Evolutionary conservation across 805 yeast genomes (phyloP), one percentile per base, ranked within the genome.

Genomic region (Lipomyces oligophaga): DNA sequence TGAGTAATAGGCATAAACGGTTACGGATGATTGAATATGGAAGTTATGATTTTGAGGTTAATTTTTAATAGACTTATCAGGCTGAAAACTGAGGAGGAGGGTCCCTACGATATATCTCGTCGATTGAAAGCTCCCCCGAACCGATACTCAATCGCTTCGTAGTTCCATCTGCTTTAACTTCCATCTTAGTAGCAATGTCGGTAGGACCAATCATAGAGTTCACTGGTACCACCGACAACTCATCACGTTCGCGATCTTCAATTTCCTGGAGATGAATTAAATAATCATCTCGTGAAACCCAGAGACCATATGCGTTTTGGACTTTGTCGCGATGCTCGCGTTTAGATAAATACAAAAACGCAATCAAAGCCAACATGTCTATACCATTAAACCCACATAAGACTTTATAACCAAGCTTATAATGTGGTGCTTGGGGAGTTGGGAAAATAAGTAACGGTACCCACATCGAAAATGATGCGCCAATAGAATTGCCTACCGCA

Each of bases 241-340:
- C 30, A 26, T 10, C 11, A 26, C 8, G 8, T 13, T 26, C 13
- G 30, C 50, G 64, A 36, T 69, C 71, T 16, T 42, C 36, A 11
- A 35, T 5, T 10, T 46, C 51, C 20, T 41, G 40, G 26, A 46
- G 28, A 26, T 31, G 31, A 7, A 32, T 32, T 11, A 45, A 34
- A 33, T 49, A 49, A 22, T 49, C 54, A n/a, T 49, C 54, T 4
- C 54, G 32, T 2, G 39, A 24, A 5, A 49, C 54, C 21, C 34
- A 38, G 16, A 38, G 26, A 4, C 54, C 54, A 20, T 37, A 49
- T 4, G 45, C 40, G 38, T 49, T 49, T 26, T 39, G 25, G 18
- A 49, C 41, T 37, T 40, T 5, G 31, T 28, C 20, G 24, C 32
- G 31, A 15, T 43, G 46, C 25, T 49, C 54, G 13, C 47, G 40